These are phyloP conservation scores for Sporisorium iseilematis-ciliati DNA, from an alignment of 1,284 basidiomycete species.

Conservation along the genomic window DNA sequence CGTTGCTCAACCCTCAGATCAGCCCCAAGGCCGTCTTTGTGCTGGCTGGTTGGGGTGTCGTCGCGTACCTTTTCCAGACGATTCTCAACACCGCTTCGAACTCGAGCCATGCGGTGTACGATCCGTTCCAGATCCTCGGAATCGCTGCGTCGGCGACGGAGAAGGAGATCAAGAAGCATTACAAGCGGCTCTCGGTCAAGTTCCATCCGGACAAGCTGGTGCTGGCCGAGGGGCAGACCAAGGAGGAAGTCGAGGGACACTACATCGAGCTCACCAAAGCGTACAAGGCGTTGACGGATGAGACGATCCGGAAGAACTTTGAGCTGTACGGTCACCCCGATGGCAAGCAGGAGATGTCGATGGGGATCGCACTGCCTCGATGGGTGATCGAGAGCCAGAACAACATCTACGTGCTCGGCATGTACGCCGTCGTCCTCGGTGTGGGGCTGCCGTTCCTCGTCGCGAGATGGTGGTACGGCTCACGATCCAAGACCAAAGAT, in stretches of 20 bases:
- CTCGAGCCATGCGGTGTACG: slow-evolving; percentile 74
- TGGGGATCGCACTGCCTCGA: slow-evolving; percentile 94
- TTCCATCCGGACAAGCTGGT: slow-evolving; percentile 95
- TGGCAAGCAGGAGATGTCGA: slow-evolving; percentile 91
- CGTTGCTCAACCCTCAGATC: slow-evolving; percentile 59
- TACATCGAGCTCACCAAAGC: slow-evolving; percentile 97
- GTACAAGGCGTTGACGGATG: slow-evolving; percentile 96
- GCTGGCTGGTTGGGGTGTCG: slow-evolving; percentile 80
- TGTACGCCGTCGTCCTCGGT: slow-evolving; percentile 89
- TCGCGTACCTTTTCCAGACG: slow-evolving; percentile 78
- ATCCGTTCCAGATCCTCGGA: slow-evolving; percentile 94
- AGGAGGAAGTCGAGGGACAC: slow-evolving; percentile 86
- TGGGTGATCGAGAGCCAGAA: slow-evolving; percentile 95
- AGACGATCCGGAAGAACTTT: slow-evolving; percentile 90
- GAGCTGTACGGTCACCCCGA: slow-evolving; percentile 95
- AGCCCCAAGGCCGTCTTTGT: slow-evolving; percentile 69
- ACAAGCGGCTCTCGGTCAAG: slow-evolving; percentile 80
- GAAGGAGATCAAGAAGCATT: slow-evolving; percentile 96
- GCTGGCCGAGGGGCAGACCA: slow-evolving; percentile 82
- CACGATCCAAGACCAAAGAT: slow-evolving; percentile 89
- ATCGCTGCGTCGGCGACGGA: slow-evolving; percentile 83
- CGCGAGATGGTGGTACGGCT: slow-evolving; percentile 93
- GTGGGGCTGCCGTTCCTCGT: slow-evolving; percentile 87
- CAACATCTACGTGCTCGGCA: slow-evolving; percentile 87
- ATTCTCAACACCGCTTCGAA: slow-evolving; percentile 75